Percentiles rank a stretch among this genome's conserved stretches.
These are phyloP conservation scores for Afroboletus lepidellus DNA, from an alignment of 1,284 basidiomycete species.

Conservation along the genomic window DNA sequence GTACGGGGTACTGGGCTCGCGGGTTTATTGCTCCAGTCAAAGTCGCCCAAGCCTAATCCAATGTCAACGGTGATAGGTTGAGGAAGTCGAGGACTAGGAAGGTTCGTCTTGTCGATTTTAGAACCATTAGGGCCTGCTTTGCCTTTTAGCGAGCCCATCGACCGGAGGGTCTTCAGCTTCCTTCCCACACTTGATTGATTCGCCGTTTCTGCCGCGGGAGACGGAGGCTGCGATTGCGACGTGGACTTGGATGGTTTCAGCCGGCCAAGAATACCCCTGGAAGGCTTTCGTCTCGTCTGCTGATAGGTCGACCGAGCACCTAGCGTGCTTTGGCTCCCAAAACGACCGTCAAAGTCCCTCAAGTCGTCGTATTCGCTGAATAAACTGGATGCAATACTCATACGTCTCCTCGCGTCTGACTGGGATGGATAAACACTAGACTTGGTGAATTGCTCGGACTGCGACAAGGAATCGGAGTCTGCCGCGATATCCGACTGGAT, in stretches of 20 bases:
- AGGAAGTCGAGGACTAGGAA: constrained; percentile 51
- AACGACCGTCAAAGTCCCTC: constrained; percentile 77
- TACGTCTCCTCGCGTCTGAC: constrained; percentile 46
- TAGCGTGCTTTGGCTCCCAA: constrained; percentile 75
- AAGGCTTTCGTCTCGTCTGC: constrained; percentile 50
- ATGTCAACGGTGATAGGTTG: constrained; percentile 51
- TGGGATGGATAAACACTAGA: constrained; percentile 38
- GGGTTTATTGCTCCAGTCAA: constrained; percentile 47
- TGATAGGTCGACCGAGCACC: constrained; percentile 42
- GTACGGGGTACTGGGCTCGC: constrained; percentile 24
- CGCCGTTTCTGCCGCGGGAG: constrained; percentile 38
- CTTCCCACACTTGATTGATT: constrained; percentile 41
- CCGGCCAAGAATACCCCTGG: constrained; percentile 62
- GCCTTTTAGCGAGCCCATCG: constrained; percentile 75
- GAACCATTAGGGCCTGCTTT: constrained; percentile 33
- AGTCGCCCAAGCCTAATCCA: constrained; percentile 57
- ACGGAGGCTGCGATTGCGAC: constrained; percentile 41
- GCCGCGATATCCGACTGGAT: constrained; percentile 20
- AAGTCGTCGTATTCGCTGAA: constrained; percentile 86
- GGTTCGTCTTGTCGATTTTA: constrained; percentile 36
- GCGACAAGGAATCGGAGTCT: constrained; percentile 28
- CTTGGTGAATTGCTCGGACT: constrained; percentile 31
- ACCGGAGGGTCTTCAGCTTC: constrained; percentile 69
- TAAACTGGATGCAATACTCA: constrained; percentile 58
- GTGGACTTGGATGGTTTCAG: constrained; percentile 48